phyloP scores from a whole-genome alignment of 129 eudicot species.

The Arctium minus region DNA sequence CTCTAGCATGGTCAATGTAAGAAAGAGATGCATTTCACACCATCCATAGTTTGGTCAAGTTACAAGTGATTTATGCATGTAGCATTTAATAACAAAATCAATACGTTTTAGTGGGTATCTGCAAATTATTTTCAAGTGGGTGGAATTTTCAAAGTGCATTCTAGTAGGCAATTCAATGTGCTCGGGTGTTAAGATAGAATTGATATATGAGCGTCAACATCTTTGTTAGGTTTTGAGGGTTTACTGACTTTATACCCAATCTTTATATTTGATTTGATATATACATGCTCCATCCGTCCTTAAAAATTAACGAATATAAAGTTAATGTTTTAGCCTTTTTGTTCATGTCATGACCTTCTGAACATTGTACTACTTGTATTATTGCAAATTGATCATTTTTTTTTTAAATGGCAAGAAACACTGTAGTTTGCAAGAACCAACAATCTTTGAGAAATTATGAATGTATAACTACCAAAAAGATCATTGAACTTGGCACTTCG shows the following conservation, averaged over 20 bases:
- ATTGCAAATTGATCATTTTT: slow-evolving; percentile 9
- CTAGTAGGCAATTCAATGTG: slow-evolving; percentile 1
- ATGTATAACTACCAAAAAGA: neutral
- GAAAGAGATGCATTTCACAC: neutral
- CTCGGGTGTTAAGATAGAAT: neutral
- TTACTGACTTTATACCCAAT: neutral
- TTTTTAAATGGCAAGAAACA: slow-evolving; percentile 7
- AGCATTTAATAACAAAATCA: slow-evolving; percentile 19
- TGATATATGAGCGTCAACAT: slow-evolving; percentile 17
- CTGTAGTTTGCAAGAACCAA: slow-evolving; percentile 1
- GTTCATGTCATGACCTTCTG: slow-evolving; percentile 4
- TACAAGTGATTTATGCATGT: slow-evolving; percentile 30
- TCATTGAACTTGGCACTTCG: neutral
- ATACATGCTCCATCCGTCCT: neutral
- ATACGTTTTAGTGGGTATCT: slow-evolving; percentile 4
- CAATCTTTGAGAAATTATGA: neutral
- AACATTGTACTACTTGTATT: neutral
- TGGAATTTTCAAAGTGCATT: slow-evolving; percentile 12
- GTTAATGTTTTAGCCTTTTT: neutral
- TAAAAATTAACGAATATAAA: neutral
- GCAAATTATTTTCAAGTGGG: slow-evolving; percentile 8
- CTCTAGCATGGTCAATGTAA: slow-evolving; percentile 12
- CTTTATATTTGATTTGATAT: slow-evolving; percentile 10
- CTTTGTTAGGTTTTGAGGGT: slow-evolving; percentile 25
- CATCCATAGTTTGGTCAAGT: neutral